Conservation (phyloP, 1,139 yeast species). For the Blastobotrys illinoisensis region DNA sequence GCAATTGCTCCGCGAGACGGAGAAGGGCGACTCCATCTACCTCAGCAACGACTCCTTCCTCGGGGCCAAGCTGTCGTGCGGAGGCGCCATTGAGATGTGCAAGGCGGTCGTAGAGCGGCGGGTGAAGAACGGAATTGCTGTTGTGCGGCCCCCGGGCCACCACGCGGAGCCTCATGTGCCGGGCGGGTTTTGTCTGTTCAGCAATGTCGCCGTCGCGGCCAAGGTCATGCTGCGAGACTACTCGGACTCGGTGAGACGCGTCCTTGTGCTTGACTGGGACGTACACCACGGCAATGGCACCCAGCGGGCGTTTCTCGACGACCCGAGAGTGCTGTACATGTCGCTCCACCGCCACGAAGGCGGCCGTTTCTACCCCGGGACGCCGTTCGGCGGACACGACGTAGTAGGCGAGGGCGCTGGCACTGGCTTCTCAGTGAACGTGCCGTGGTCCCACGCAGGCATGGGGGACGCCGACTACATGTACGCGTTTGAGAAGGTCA, state of each 20-base stretch:
- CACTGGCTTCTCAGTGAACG: conserved; percentile 78
- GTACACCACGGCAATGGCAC: conserved; percentile 99
- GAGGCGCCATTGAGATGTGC: conserved; percentile 96
- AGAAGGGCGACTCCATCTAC: conserved; percentile 89
- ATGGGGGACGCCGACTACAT: conserved; percentile 95
- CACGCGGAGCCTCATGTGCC: conserved; percentile 98
- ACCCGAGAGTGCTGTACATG: conserved; percentile 84
- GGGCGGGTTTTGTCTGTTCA: conserved; percentile 93
- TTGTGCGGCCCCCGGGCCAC: conserved; percentile 98
- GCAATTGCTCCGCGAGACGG: conserved; percentile 75
- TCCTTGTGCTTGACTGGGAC: conserved; percentile 93
- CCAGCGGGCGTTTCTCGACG: conserved; percentile 82
- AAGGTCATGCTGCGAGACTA: conserved; percentile 72
- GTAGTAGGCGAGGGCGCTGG: conserved; percentile 84
- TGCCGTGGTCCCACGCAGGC: conserved; percentile 93
- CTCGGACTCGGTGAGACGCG: conserved; percentile 82
- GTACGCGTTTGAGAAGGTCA: conserved; percentile 83
- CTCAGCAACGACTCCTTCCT: conserved; percentile 85
- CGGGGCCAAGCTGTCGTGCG: conserved; percentile 90
- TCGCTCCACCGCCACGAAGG: conserved; percentile 90
- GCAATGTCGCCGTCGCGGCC: conserved; percentile 97
- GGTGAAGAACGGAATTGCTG: conserved; percentile 88
- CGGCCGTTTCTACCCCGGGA: conserved; percentile 93
- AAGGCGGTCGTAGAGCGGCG: conserved; percentile 89
- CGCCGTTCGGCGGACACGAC: conserved; percentile 68